These are phyloP conservation scores for Podospora sp. DNA, from an alignment of 495 filamentous ascomycete genomes.

Conservation along the genomic window DNA sequence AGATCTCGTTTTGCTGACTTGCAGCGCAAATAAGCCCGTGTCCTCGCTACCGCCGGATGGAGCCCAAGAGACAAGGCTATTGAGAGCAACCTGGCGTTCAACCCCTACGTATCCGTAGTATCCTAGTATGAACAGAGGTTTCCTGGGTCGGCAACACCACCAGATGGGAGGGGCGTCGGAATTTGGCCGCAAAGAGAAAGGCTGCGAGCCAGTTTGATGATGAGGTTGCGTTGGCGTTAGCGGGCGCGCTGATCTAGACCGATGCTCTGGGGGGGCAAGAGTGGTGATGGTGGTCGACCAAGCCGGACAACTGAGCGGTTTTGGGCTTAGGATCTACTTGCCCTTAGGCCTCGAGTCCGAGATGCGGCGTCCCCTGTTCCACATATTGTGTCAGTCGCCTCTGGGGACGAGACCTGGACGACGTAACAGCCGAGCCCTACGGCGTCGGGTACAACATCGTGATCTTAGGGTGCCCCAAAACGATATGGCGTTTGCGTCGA, in stretches of 20 bases:
- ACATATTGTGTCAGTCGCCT: not conserved
- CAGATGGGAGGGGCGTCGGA: not conserved
- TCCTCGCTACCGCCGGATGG: not conserved
- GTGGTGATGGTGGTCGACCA: not conserved
- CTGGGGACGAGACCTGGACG: not conserved
- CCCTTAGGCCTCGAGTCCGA: not conserved
- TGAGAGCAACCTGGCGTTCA: not conserved
- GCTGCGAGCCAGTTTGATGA: not conserved
- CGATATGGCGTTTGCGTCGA: not conserved
- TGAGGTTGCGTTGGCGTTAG: not conserved
- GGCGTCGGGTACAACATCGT: not conserved
- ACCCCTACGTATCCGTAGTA: not conserved
- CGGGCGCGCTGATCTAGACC: not conserved
- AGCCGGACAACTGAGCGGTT: not conserved
- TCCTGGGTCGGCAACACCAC: not conserved
- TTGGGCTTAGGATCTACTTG: not conserved
- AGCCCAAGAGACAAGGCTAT: not conserved
- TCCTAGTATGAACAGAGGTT: no score
- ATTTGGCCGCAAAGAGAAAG: not conserved
- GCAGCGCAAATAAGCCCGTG: no score
- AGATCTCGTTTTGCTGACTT: no score
- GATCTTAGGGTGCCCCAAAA: slow-evolving; percentile 1
- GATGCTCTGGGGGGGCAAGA: not conserved
- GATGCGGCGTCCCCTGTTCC: not conserved
- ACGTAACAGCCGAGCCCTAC: not conserved